Base-by-base conservation (phyloP, 2,329 filamentous ascomycete species). In the Fusarium dlaminii region DNA sequence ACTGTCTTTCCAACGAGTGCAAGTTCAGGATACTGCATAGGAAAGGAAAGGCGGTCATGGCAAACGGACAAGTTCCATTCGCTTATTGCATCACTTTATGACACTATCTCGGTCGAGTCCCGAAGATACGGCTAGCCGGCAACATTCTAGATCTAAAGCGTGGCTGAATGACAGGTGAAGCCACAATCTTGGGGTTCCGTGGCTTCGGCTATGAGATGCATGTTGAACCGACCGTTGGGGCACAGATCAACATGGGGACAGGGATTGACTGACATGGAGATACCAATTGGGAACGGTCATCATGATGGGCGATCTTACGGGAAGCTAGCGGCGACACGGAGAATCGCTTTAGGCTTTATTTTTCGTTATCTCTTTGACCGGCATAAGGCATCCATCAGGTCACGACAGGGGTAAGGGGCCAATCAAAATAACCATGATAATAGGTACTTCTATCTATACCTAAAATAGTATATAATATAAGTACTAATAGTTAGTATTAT, bases 191-290 rank as follows among this genome's bases (percentile, higher is more conserved):
- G 45, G 39, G 52, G 39, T 55, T 42, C 36, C 58, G 75, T 79
- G 75, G 77, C 77, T 79, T 78, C 75, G 76, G 76, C 70, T 72
- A 69, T 70, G 66, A 51, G 34, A 61, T 68, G 48, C 46, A 59
- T 61, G 70, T 74, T 66, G 68, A 66, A 65, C 76, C 76, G 72
- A 63, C 72, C 63, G 76, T 77, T 78, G 76, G 75, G 76, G 76
- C 66, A 76, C 43, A 63, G 51, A 66, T 67, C 54, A 64, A 57
- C 63, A 68, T 68, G 67, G 64, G 64, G 27, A 27, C 74, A 78
- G 57, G 76, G 75, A 58, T 77, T 34, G 43, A 66, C 46, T 61
- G 62, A 51, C 61, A 66, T 27, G 22, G 27, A 40, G 46, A 56
- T 70, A 24, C 67, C 65, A 51, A 56, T 71, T 71, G 48, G 29